phyloP scores from a whole-genome alignment of 2,329 filamentous ascomycete genomes.

The Pyrenophora tritici-repentis region DNA sequence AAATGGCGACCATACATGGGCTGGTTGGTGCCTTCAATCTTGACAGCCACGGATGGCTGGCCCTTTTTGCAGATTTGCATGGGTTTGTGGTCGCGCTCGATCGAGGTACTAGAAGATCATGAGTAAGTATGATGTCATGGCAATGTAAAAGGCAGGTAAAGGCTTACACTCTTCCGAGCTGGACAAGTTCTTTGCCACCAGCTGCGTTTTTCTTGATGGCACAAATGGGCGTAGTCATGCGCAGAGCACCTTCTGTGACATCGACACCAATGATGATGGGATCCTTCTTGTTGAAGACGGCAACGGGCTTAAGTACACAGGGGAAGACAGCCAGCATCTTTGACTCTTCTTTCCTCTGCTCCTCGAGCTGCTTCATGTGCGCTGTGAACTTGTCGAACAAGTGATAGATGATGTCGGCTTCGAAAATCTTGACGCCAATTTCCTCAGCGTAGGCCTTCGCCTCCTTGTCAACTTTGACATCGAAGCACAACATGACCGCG shows the following conservation, averaged over 20 bases:
- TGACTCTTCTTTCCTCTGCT: conserved; percentile 93
- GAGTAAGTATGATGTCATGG: conserved; percentile 11
- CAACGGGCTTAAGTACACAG: conserved; percentile 85
- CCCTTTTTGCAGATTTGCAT: conserved; percentile 92
- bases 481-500: conserved; percentile 99
- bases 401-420: conserved; percentile 98
- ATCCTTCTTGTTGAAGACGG: conserved; percentile 97
- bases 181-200: conserved; percentile 80
- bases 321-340: conserved; percentile 97
- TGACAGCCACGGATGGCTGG: conserved; percentile 95
- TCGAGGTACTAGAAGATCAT: conserved; percentile 70
- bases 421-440: conserved; percentile 95
- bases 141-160: not conserved
- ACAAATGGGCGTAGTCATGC: conserved; percentile 86
- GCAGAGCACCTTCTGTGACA: conserved; percentile 86
- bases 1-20: conserved; percentile 93
- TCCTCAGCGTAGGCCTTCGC: conserved; percentile 89
- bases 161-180: conserved; percentile 89
- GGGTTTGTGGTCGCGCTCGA: conserved; percentile 97
- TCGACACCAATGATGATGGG: conserved; percentile 96
- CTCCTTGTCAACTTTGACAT: conserved; percentile 99
- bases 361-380: conserved; percentile 85
- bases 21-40: conserved; percentile 93
- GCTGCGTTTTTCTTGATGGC: conserved; percentile 82
- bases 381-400: conserved; percentile 95